Conservation (phyloP, 2,329 filamentous ascomycete genomes). For the Colletotrichum eleusines region DNA sequence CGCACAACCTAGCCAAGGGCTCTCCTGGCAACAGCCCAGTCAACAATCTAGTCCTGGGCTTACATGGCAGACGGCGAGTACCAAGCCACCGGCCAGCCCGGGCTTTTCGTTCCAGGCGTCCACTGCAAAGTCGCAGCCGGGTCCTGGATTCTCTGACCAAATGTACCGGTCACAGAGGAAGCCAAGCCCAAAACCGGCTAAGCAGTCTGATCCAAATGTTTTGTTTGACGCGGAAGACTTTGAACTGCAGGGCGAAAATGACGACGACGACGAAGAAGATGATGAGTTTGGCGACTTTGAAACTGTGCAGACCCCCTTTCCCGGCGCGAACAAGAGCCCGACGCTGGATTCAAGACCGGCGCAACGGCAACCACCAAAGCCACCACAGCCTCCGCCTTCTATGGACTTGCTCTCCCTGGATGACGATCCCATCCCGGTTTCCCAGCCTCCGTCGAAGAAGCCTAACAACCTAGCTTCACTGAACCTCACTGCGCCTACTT, state of each 20-base stretch:
- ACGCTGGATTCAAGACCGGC: slow-evolving; percentile 41
- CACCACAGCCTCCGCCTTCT: slow-evolving; percentile 45
- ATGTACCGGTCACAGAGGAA: slow-evolving; percentile 16
- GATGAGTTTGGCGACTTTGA: slow-evolving; percentile 74
- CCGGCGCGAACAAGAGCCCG: slow-evolving; percentile 25
- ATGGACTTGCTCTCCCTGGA: slow-evolving; percentile 58
- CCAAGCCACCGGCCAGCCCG: slow-evolving; percentile 19
- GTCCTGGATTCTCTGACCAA: slow-evolving; percentile 40
- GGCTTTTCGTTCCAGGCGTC: slow-evolving; percentile 17
- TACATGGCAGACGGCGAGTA: slow-evolving; percentile 9
- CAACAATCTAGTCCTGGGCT: slow-evolving; percentile 23
- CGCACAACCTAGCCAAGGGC: slow-evolving; percentile 17
- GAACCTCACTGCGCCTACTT: slow-evolving; percentile 47
- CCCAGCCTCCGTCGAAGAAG: slow-evolving; percentile 46
- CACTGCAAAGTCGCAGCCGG: slow-evolving; percentile 43
- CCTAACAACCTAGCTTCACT: slow-evolving; percentile 52
- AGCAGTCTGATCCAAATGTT: slow-evolving; percentile 61
- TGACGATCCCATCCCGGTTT: slow-evolving; percentile 45
- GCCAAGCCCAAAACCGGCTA: slow-evolving; percentile 10
- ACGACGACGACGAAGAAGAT: slow-evolving; percentile 50
- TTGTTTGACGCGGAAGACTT: slow-evolving; percentile 76
- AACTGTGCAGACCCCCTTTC: slow-evolving; percentile 51
- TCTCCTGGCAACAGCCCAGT: slow-evolving; percentile 16
- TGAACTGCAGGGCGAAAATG: slow-evolving; percentile 55
- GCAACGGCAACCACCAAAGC: slow-evolving; percentile 42